Evolutionary conservation across 1,139 yeast genomes (phyloP).

Genomic region (Maudiozyma humilis): DNA sequence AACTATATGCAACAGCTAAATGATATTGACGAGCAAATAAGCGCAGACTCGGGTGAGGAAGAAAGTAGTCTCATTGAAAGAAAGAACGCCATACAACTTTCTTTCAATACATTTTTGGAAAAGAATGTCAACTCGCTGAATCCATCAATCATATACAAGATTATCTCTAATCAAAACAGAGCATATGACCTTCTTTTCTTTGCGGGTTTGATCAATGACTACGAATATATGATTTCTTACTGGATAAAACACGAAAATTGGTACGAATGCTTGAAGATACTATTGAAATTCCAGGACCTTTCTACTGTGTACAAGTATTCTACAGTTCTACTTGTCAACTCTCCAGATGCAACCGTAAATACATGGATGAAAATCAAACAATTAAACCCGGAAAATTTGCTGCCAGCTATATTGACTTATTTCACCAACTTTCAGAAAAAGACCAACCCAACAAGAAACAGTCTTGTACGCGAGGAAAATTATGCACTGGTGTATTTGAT

Average conservation of each 20-base stretch:
- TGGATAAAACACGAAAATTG: constrained; percentile 66
- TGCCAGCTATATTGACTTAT: constrained; percentile 71
- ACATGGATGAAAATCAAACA: constrained; percentile 61
- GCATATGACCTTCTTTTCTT: constrained; percentile 55
- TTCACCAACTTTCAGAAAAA: constrained; percentile 38
- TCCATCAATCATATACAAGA: constrained; percentile 59
- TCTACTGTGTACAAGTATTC: constrained; percentile 57
- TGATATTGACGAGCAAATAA: constrained; percentile 37
- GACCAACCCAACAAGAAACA: constrained; percentile 9
- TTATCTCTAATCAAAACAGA: constrained; percentile 59
- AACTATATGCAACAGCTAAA: constrained; percentile 46
- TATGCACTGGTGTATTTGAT: constrained; percentile 60
- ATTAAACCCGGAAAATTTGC: constrained; percentile 47
- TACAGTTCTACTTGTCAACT: constrained; percentile 56
- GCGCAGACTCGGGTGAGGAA: constrained; percentile 21
- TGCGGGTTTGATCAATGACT: constrained; percentile 64
- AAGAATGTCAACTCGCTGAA: constrained; percentile 47
- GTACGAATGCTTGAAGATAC: constrained; percentile 57
- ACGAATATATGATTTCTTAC: constrained; percentile 57
- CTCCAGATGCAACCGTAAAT: constrained; percentile 63
- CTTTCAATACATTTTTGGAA: constrained; percentile 46
- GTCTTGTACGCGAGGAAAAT: constrained; percentile 38
- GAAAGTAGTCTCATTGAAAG: constrained; percentile 23
- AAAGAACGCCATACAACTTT: constrained; percentile 21
- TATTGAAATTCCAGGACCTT: constrained; percentile 38